A percentile compares a stretch with the other conserved stretches of the same genome.
Evolutionary conservation across 371 early-diverging fungal genomes (phyloP).

Genomic region (Apophysomyces variabilis): DNA sequence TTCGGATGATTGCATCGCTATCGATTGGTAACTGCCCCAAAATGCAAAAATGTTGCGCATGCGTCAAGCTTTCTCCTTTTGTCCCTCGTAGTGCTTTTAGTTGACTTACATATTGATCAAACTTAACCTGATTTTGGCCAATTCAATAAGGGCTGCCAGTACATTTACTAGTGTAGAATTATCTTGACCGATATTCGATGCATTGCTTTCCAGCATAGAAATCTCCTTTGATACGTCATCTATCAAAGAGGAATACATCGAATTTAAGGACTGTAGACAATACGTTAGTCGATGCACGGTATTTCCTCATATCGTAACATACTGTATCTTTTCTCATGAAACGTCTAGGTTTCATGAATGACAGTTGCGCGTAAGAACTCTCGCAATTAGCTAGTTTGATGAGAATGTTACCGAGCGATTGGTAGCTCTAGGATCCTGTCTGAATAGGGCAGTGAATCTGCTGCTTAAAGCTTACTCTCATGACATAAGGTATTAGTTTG

Average conservation of each 20-base stretch:
- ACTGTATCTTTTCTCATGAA: slow-evolving; percentile 54
- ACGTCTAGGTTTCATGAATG: slow-evolving; percentile 49
- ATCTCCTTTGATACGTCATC: slow-evolving; percentile 42
- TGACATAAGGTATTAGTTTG: slow-evolving; percentile 46
- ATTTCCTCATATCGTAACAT: slow-evolving; percentile 6
- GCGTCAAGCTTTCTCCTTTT: background rate
- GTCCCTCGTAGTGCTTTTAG: background rate
- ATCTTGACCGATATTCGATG: slow-evolving; percentile 13
- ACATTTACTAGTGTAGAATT: slow-evolving; percentile 20
- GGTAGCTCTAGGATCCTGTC: slow-evolving; percentile 13
- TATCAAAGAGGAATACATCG: slow-evolving; percentile 38
- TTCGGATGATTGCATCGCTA: slow-evolving; percentile 37
- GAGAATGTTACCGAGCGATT: slow-evolving; percentile 37
- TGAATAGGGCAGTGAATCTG: too few relatives aligned
- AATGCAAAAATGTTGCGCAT: slow-evolving; percentile 6
- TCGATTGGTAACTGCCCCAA: slow-evolving; percentile 35
- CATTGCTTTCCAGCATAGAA: slow-evolving; percentile 13
- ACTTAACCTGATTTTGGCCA: slow-evolving; percentile 38
- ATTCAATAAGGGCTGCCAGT: slow-evolving; percentile 31
- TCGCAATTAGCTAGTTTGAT: slow-evolving; percentile 36
- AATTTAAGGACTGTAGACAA: slow-evolving; percentile 28
- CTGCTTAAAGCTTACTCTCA: slow-evolving; percentile 30
- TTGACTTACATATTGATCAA: slow-evolving; percentile 40
- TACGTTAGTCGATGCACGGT: background rate
- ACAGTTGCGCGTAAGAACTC: slow-evolving; percentile 41